A percentile compares a stretch with the other conserved stretches of the same genome.
Conservation (phyloP, 1,139 yeast species). For the Casaregolazyma lundiana region DNA sequence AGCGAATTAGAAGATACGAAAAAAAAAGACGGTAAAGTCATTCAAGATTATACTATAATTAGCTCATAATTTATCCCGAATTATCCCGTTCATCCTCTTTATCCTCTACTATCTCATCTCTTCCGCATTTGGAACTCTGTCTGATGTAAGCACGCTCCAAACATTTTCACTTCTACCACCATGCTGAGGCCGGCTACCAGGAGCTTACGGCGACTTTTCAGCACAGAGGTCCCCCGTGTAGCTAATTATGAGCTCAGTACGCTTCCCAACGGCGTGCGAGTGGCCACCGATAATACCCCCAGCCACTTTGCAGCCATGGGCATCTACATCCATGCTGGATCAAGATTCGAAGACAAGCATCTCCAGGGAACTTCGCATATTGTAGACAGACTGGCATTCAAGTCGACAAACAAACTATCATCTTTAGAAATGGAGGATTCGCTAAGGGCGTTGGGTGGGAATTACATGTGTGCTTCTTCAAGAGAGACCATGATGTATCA, state of each 20-base stretch:
- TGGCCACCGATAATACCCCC: constrained; percentile 81
- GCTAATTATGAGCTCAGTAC: constrained; percentile 40
- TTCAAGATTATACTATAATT: neutral
- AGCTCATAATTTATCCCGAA: no score
- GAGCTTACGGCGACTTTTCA: neutral
- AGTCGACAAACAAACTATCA: constrained; percentile 56
- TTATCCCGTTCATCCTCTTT: no score
- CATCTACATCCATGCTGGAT: constrained; percentile 84
- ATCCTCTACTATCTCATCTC: neutral
- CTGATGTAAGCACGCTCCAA: neutral
- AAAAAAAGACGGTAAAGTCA: neutral
- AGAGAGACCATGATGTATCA: constrained; percentile 91
- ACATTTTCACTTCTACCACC: neutral
- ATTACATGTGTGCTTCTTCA: constrained; percentile 89
- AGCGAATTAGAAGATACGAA: neutral
- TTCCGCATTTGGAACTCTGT: neutral
- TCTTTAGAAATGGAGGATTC: constrained; percentile 72
- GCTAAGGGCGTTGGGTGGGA: constrained; percentile 82
- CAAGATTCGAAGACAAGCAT: constrained; percentile 61
- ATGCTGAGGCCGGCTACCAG: neutral
- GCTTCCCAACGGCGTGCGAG: constrained; percentile 70
- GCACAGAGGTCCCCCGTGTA: neutral
- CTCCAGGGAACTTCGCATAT: constrained; percentile 75
- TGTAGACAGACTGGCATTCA: constrained; percentile 82
- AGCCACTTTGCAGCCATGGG: constrained; percentile 93